phyloP scores from a whole-genome alignment of 2,329 filamentous ascomycete genomes.

The Colletotrichum gigasporum region DNA sequence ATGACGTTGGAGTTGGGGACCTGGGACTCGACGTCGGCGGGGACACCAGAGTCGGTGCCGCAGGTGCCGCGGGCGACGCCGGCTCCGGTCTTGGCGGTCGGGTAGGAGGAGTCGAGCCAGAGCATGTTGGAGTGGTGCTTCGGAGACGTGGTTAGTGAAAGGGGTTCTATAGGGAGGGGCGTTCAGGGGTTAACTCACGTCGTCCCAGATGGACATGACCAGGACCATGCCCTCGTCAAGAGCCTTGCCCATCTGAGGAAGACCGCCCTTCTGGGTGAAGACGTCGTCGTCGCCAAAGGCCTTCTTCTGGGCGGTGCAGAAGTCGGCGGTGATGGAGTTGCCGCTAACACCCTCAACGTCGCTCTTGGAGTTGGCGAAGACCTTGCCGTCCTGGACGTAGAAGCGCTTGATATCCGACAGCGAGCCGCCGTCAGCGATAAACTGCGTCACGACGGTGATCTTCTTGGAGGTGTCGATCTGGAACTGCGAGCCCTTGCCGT shows the following conservation, averaged over 20 bases:
- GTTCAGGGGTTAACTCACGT: constrained; percentile 43
- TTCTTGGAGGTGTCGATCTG: constrained; percentile 67
- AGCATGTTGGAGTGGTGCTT: constrained; percentile 74
- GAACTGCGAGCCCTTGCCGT: constrained; percentile 60
- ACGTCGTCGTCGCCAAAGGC: constrained; percentile 63
- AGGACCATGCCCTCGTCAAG: constrained; percentile 55
- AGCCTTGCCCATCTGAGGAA: constrained; percentile 63
- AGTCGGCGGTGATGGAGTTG: constrained; percentile 64
- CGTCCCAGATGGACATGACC: constrained; percentile 67
- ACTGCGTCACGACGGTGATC: constrained; percentile 75
- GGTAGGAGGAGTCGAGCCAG: constrained; percentile 77
- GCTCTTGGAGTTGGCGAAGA: constrained; percentile 64
- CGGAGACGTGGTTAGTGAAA: background rate
- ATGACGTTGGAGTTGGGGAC: constrained; percentile 59
- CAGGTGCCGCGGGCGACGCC: constrained; percentile 66
- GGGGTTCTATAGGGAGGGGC: background rate
- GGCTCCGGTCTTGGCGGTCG: constrained; percentile 53
- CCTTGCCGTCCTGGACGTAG: constrained; percentile 70
- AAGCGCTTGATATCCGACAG: constrained; percentile 70
- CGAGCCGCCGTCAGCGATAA: constrained; percentile 58
- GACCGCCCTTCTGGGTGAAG: constrained; percentile 66
- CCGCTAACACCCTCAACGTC: constrained; percentile 48
- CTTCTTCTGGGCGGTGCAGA: constrained; percentile 67
- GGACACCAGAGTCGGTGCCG: constrained; percentile 59
- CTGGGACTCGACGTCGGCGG: constrained; percentile 57